Conservation (phyloP, 495 filamentous ascomycete genomes). For the Neurospora tetrasperma region DNA sequence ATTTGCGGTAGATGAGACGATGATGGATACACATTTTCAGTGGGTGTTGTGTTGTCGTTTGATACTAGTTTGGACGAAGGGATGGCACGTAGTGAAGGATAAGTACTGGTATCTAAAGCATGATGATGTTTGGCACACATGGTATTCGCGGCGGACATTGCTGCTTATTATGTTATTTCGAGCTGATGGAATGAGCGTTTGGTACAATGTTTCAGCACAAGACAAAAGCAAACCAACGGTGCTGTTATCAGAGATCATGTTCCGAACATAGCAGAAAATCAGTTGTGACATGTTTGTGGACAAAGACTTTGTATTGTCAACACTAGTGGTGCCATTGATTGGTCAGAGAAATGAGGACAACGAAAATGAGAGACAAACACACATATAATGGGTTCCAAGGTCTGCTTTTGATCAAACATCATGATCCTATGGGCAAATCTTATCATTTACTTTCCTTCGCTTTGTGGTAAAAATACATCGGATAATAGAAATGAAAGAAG, state of each 20-base stretch:
- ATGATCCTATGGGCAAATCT: not conserved
- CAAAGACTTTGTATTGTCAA: not conserved
- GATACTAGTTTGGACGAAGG: not conserved
- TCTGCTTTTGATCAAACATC: not conserved
- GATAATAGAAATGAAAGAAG: not conserved
- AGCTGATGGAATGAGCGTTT: not conserved
- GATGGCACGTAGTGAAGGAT: not conserved
- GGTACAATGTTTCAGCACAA: not conserved
- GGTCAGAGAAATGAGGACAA: not conserved
- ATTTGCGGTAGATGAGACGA: conserved; percentile 15
- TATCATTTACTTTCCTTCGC: not conserved
- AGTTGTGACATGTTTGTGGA: not conserved
- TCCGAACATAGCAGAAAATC: not conserved
- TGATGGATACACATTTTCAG: conserved; percentile 22
- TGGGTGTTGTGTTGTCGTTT: not conserved
- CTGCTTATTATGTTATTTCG: not conserved
- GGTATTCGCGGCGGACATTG: not conserved
- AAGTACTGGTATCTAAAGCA: not conserved
- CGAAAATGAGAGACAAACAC: not conserved
- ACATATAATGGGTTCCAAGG: not conserved
- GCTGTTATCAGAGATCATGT: not conserved
- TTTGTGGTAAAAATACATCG: not conserved
- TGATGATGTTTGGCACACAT: not conserved
- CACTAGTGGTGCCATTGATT: not conserved
- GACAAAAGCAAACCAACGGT: not conserved